phyloP scores from a whole-genome alignment of 1,139 yeast species.

The Sugiyamaella japonica region DNA sequence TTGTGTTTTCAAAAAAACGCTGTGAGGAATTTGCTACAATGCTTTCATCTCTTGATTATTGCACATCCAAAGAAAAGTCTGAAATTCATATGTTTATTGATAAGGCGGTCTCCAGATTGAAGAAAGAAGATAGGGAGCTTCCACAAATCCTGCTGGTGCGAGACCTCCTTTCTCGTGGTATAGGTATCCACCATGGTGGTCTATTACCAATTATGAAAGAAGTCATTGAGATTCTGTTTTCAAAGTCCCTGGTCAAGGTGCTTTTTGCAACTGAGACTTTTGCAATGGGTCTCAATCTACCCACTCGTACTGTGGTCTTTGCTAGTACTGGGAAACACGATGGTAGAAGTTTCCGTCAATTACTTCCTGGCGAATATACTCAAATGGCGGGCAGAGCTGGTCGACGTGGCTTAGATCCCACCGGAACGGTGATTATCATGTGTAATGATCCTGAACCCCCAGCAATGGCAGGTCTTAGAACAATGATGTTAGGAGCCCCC shows the following conservation, averaged over 20 bases:
- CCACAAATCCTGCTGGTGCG: slow-evolving; percentile 86
- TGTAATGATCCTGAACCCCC: slow-evolving; percentile 68
- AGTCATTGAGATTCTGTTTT: slow-evolving; percentile 87
- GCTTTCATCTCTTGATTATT: slow-evolving; percentile 71
- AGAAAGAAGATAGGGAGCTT: slow-evolving; percentile 86
- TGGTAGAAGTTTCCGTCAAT: slow-evolving; percentile 75
- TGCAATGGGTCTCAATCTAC: slow-evolving; percentile 96
- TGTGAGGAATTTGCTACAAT: slow-evolving; percentile 93
- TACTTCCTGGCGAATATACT: slow-evolving; percentile 94
- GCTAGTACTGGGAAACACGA: slow-evolving; percentile 85
- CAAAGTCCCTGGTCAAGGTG: slow-evolving; percentile 82
- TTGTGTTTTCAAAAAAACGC: slow-evolving; percentile 89
- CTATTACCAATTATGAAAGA: slow-evolving; percentile 92
- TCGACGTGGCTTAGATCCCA: slow-evolving; percentile 89
- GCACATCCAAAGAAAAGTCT: slow-evolving; percentile 79
- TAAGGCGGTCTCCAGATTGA: slow-evolving; percentile 80
- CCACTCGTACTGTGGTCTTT: slow-evolving; percentile 95
- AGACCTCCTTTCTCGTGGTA: slow-evolving; percentile 83
- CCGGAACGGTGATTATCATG: slow-evolving; percentile 97
- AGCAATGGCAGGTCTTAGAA: slow-evolving; percentile 57
- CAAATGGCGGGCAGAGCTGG: slow-evolving; percentile 99
- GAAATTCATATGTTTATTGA: slow-evolving; percentile 93
- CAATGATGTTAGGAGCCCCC: slow-evolving; percentile 81
- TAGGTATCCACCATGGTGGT: slow-evolving; percentile 98
- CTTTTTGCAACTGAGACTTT: slow-evolving; percentile 97